Evolutionary conservation across 768 basidiomycete genomes (phyloP).

Genomic region (Amanita thiersii): DNA sequence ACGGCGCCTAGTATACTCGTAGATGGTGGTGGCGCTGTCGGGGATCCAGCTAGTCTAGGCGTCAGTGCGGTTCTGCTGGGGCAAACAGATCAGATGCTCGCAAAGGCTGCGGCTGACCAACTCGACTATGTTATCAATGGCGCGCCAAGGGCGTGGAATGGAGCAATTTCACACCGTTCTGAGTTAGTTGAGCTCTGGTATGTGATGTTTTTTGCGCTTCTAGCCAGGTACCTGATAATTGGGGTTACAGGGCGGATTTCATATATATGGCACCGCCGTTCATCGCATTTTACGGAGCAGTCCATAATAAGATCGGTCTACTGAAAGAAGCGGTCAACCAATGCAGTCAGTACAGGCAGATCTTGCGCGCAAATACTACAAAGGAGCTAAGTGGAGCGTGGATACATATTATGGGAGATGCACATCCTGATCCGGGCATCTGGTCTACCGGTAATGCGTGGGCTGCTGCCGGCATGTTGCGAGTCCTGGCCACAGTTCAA

Average conservation of each 20-base stretch:
- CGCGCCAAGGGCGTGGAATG: slow-evolving; percentile 32
- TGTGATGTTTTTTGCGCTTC: slow-evolving; percentile 1
- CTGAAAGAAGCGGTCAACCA: slow-evolving; percentile 30
- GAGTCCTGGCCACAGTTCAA: slow-evolving; percentile 42
- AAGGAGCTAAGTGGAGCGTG: slow-evolving; percentile 22
- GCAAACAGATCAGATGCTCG: slow-evolving; percentile 23
- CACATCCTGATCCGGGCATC: slow-evolving; percentile 27
- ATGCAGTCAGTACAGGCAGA: slow-evolving; percentile 27
- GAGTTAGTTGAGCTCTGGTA: slow-evolving; percentile 33
- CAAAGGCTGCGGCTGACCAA: slow-evolving; percentile 22
- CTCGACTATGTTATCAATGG: slow-evolving; percentile 23
- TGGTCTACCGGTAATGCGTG: slow-evolving; percentile 60
- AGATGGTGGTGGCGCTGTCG: slow-evolving; percentile 31
- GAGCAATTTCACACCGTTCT: slow-evolving; percentile 38
- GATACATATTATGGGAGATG: slow-evolving; percentile 35
- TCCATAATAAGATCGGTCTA: slow-evolving; percentile 24
- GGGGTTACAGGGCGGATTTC: slow-evolving; percentile 34
- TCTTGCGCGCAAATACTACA: slow-evolving; percentile 24
- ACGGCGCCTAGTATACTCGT: slow-evolving; percentile 24
- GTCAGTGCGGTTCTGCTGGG: slow-evolving; percentile 38
- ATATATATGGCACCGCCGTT: slow-evolving; percentile 46
- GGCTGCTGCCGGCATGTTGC: slow-evolving; percentile 63
- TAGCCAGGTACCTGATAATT: neutral
- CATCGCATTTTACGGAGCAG: slow-evolving; percentile 38
- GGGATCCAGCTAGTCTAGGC: slow-evolving; percentile 41